Evolutionary conservation across 495 filamentous ascomycete species (phyloP), one percentile per base, ranked within the genome.

Genomic region (Talaromyces nanjingensis): DNA sequence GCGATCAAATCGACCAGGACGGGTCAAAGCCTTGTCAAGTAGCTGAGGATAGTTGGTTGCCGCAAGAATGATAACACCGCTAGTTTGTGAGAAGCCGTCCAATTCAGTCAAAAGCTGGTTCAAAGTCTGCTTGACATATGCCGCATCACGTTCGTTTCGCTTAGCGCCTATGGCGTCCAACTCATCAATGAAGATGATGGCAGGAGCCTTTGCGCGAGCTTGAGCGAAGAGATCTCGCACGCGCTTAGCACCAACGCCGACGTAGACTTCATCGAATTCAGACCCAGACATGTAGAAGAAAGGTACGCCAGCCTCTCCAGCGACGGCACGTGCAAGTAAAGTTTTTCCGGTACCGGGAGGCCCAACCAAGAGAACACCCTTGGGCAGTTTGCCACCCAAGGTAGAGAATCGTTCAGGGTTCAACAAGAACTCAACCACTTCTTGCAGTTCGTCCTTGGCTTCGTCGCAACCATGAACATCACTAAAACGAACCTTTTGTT

Each of bases 231-330:
- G 84, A 63, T 98, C 94, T 54, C 94, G 91, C 52, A 98, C 94
- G 71, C 94, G 91, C 80, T 98, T 98, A 56, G 94, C 94, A 68
- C 94, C 94, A 60, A 98, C 96, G 68, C 94, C 94, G 25, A 98
- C 96, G 69, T 97, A 98, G 47, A 98, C 89, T 74, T 98, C 94
- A 70, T 98, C 94, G 71, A 98, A 98, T 73, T 98, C 96, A 63
- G 90, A 93, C 29, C 94, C 94, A 67, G 96, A 98, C 93, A 98
- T 97, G 83, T 94, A 98, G 83, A 97, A 98, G 84, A 97, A 98
- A 1, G 94, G 94, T 22, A 98, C 96, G 64, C 94, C 94, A 52
- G 94, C 92, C 79, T 98, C 94, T 29, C 94, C 94, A 61, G 94
- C 94, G 59, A 98, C 94, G 11, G 94, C 94, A 67, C 96, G 90